Evolutionary conservation across 225 moss, liverwort and hornwort genomes (phyloP).

Genomic region (Climacium dendroides): DNA sequence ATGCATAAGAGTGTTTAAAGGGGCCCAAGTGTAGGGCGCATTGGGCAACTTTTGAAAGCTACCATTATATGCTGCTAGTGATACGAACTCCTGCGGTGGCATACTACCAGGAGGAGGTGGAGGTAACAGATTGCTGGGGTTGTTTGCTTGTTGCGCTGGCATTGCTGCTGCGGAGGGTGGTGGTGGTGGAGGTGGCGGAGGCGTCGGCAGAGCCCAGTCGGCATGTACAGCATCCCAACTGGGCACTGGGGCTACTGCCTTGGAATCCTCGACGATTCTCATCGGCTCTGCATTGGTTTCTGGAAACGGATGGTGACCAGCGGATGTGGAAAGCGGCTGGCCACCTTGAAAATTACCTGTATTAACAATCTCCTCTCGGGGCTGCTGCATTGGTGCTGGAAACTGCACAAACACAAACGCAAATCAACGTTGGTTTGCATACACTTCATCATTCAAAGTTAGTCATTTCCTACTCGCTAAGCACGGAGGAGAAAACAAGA

Average conservation of each 20-base stretch:
- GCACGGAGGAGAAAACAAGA: background rate
- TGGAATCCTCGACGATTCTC: conserved; percentile 28
- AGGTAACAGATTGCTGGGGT: background rate
- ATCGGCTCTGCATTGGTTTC: conserved; percentile 41
- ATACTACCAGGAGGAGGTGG: conserved; percentile 8
- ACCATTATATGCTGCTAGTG: conserved; percentile 23
- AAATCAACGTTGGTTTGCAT: background rate
- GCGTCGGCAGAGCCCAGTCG: conserved; percentile 28
- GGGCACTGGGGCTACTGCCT: background rate
- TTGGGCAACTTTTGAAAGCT: conserved; percentile 43
- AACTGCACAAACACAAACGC: conserved; percentile 50
- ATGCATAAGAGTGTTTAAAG: conserved; percentile 51
- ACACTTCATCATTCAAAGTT: background rate
- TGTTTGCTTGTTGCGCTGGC: conserved; percentile 18
- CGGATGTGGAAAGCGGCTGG: conserved; percentile 18
- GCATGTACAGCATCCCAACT: conserved; percentile 36
- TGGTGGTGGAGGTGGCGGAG: conserved; percentile 6
- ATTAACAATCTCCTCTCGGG: conserved; percentile 34
- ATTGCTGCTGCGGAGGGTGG: background rate
- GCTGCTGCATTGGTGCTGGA: conserved; percentile 28
- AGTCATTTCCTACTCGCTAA: background rate
- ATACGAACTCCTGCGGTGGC: conserved; percentile 9
- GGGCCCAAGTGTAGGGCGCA: conserved; percentile 44
- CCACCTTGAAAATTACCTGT: conserved; percentile 29
- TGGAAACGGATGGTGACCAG: conserved; percentile 2